Percentiles rank a stretch among this genome's conserved stretches.
These are phyloP conservation scores for Beauveria brongniartii DNA, from an alignment of 2,329 filamentous ascomycete genomes.

Conservation along the genomic window DNA sequence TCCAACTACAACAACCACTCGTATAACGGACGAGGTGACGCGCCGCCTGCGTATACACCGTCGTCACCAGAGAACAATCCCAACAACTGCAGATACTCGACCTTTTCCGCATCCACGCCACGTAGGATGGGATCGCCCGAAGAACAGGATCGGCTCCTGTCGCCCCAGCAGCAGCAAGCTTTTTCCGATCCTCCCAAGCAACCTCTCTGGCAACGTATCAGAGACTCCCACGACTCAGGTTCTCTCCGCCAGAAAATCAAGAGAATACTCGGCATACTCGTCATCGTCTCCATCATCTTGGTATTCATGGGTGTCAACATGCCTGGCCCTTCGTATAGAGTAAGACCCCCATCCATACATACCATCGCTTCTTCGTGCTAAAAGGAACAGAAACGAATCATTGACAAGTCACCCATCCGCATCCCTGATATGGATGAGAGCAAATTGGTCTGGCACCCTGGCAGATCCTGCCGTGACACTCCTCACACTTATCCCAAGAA, in stretches of 20 bases:
- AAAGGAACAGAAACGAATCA: conserved; percentile 15
- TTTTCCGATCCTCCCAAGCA: conserved; percentile 21
- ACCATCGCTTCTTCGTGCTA: not conserved
- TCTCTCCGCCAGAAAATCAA: conserved; percentile 21
- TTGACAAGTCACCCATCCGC: conserved; percentile 19
- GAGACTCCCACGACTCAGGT: conserved; percentile 14
- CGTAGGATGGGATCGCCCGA: conserved; percentile 33
- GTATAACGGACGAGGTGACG: conserved; percentile 25
- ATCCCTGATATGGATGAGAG: conserved; percentile 15
- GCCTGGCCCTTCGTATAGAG: conserved; percentile 19
- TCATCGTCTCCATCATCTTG: conserved; percentile 26
- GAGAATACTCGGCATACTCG: conserved; percentile 22
- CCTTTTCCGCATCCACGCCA: conserved; percentile 26
- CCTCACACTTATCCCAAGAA: conserved; percentile 15
- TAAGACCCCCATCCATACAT: conserved; percentile 15
- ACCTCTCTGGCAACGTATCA: conserved; percentile 24
- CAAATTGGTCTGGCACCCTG: conserved; percentile 22
- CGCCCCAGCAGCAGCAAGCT: conserved; percentile 39
- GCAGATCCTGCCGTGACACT: conserved; percentile 19
- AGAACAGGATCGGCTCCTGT: conserved; percentile 36
- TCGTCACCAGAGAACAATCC: conserved; percentile 25
- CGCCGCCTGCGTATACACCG: conserved; percentile 39
- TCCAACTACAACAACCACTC: conserved; percentile 6
- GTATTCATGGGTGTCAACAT: conserved; percentile 20
- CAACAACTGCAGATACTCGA: conserved; percentile 39